Conservation (phyloP, 129 eudicot genomes). For the Scalesia atractyloides region DNA sequence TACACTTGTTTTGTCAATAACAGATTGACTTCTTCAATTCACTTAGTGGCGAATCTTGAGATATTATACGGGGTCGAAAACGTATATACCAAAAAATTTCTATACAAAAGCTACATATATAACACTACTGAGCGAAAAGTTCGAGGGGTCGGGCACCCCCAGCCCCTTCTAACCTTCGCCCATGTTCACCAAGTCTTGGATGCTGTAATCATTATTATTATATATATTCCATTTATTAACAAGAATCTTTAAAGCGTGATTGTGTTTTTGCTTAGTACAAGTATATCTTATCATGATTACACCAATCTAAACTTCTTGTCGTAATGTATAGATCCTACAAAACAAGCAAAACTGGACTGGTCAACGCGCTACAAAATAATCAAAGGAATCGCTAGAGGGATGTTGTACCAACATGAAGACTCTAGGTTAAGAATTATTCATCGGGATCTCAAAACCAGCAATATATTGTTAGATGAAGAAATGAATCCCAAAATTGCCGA, state of each 20-base stretch:
- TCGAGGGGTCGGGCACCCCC: too few relatives aligned
- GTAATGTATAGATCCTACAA: slow-evolving; percentile 21
- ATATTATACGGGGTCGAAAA: too few relatives aligned
- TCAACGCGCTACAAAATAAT: slow-evolving; percentile 36
- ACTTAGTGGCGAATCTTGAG: too few relatives aligned
- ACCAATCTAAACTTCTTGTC: background rate
- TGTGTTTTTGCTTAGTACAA: background rate
- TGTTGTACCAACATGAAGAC: slow-evolving; percentile 36
- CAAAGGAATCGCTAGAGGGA: slow-evolving; percentile 39
- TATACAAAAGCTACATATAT: too few relatives aligned
- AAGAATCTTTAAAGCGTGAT: background rate
- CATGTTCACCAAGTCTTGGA: too few relatives aligned
- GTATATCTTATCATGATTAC: background rate
- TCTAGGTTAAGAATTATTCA: slow-evolving; percentile 34
- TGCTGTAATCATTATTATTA: too few relatives aligned
- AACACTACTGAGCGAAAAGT: too few relatives aligned
- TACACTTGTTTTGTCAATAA: too few relatives aligned
- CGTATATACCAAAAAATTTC: too few relatives aligned
- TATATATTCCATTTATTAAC: too few relatives aligned
- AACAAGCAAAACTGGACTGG: slow-evolving; percentile 30
- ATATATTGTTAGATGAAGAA: slow-evolving; percentile 28
- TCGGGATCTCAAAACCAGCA: slow-evolving; percentile 33
- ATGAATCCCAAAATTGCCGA: slow-evolving; percentile 31
- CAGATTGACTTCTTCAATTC: too few relatives aligned
- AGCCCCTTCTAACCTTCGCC: too few relatives aligned